Evolutionary conservation across 129 eudicot species (phyloP).

Genomic region (Logfia minima): DNA sequence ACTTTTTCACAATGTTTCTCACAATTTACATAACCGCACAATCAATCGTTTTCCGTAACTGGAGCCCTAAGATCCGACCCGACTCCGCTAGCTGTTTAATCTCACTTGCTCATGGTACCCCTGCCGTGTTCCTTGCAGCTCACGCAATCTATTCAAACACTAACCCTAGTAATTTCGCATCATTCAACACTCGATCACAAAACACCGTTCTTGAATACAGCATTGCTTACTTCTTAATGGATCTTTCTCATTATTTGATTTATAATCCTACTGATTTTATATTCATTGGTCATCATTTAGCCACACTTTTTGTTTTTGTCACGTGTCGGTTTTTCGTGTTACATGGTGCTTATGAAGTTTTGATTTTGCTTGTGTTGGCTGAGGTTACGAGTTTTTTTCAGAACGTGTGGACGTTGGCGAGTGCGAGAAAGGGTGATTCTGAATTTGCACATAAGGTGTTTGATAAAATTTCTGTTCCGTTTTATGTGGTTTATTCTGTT

Average conservation of each 20-base stretch:
- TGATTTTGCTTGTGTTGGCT: constrained; percentile 58
- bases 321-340: constrained; percentile 60
- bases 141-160: constrained; percentile 51
- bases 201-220: constrained; percentile 76
- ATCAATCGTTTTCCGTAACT: constrained; percentile 53
- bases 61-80: constrained; percentile 76
- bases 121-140: constrained; percentile 64
- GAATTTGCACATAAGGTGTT: constrained; percentile 58
- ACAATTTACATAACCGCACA: constrained; percentile 51
- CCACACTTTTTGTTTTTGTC: constrained; percentile 69
- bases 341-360: constrained; percentile 69
- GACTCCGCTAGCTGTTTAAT: constrained; percentile 86
- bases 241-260: constrained; percentile 57
- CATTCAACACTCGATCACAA: constrained; percentile 52
- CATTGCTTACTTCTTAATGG: constrained; percentile 80
- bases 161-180: constrained; percentile 39
- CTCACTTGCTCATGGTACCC: constrained; percentile 82
- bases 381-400: constrained; percentile 86
- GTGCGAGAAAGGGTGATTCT: constrained; percentile 52
- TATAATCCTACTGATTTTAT: constrained; percentile 65
- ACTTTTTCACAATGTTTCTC: constrained; percentile 53
- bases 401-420: constrained; percentile 82
- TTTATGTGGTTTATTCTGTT: constrained; percentile 61
- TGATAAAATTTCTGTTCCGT: constrained; percentile 54
- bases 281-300: constrained; percentile 77